Base-by-base conservation (phyloP, 2,329 filamentous ascomycete species). In the Penicillium sp. region DNA sequence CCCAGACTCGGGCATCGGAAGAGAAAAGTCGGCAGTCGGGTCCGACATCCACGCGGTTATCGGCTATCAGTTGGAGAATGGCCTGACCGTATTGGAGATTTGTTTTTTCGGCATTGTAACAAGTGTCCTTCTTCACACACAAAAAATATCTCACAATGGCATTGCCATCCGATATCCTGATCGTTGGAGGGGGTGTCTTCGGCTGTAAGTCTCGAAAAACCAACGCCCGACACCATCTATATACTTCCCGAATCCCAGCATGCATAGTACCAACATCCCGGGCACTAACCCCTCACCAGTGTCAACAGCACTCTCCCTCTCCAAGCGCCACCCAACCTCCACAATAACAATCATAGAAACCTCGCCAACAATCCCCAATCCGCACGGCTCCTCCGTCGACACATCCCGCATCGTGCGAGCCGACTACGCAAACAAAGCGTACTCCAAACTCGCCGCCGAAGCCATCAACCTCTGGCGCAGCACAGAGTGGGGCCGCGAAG, bases 351-450 rank as follows among this genome's bases (percentile, higher is more conserved):
- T 85, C 29, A 66, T 85, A 46, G 82, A 85, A 56, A 72, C 78
- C 19, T 74, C 77, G 16, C 68, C 76, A 2, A 67, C 61, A 30
- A 81, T 83, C 48, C 81, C 81, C 18, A 77, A 81, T 43, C 77
- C 78, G 2, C 77, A 83, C 61, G 79, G 77, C 46, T 78, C 79
- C 10, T 80, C 77, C 54, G 77, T 83, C 53, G 82, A 85, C 64
- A 75, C 75, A 38, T 82, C 79, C 18, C 80, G 82, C 48, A 84
- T 84, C 56, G 75, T 85, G 41, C 77, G 82, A 29, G 78, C 84
- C 31, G 92, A 97, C 76, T 97, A 97, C 65, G 84, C 88, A 4
- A 84, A 92, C 64, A 74, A 81, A 0, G 80, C 84, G 18, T 97
- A 97, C 70, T 81, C 89, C 5, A 73, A 77, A 13, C 81, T 97